Evolutionary conservation across 306 rosid genomes (phyloP), one percentile per base, ranked within the genome.

Genomic region (Castanea mollissima): DNA sequence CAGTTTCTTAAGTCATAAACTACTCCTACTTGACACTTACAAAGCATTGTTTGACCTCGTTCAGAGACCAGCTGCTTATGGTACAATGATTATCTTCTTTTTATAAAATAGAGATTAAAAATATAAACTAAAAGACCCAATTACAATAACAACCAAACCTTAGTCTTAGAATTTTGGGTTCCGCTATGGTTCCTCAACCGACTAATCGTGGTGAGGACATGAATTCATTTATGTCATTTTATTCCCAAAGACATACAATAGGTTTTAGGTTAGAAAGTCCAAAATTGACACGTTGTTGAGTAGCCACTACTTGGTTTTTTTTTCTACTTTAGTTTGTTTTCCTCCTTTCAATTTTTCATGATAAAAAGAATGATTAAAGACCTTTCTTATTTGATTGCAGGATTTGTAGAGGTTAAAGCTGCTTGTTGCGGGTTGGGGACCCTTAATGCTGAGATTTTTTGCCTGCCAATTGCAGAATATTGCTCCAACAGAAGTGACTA

Each of bases 341-440:
- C 11, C 5, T 29, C 11, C 5, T 2, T 3, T 63, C 32, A 6
- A 35, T 29, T 29, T 35, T 35, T 29, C 31, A 14, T 8, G 19
- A 34, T 21, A 58, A 58, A 34, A 65, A 16, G 5, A 16, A 6
- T 19, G 71, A 8, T 34, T 2, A 38, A 56, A 72, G 29, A 34
- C 29, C 2, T 78, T 32, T 52, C 13, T 1, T n/a, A 3, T 51
- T 20, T 20, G 15, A 9, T 79, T 80, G 25, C 89, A 92, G 96
- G 97, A 81, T 89, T 92, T 78, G 65, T 10, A 15, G 92, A 92
- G 78, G 83, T 83, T 18, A 82, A 76, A 82, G 83, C 73, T 27
- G 92, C 97, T 38, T 92, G 98, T 56, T 94, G 97, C 80, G 97
- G 97, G 31, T 57, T 85, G 25, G 97, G 97, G 41, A 54, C 85